Conservation (phyloP, 208 protist genomes). For the Borovskyia barvae region DNA sequence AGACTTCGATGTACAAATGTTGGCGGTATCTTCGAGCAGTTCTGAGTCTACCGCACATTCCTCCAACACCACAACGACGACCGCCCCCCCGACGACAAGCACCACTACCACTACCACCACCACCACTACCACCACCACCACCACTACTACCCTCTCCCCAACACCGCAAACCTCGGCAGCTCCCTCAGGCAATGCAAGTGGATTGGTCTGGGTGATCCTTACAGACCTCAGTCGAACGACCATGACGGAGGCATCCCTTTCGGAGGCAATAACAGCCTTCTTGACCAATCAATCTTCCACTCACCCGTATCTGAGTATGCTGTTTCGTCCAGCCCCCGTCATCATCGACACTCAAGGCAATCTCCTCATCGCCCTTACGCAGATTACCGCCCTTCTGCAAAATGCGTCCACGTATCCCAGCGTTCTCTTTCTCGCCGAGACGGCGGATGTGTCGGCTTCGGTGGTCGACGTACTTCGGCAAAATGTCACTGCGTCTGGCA, state of each 20-base stretch:
- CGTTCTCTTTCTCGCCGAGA: slow-evolving; percentile 74
- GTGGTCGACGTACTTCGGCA: slow-evolving; percentile 61
- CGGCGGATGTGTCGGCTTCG: slow-evolving; percentile 53
- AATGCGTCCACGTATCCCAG: slow-evolving; percentile 34
- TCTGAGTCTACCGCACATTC: too few species aligned
- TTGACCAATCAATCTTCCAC: slow-evolving; percentile 12
- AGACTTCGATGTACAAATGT: too few species aligned
- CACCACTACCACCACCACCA: not conserved
- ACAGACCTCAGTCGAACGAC: slow-evolving; percentile 46
- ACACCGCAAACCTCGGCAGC: too few species aligned
- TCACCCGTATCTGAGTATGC: slow-evolving; percentile 6
- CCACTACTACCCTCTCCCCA: too few species aligned
- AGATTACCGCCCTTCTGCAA: slow-evolving; percentile 40
- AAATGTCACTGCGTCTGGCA: slow-evolving; percentile 31
- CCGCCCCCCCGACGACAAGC: not conserved
- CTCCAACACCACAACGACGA: too few species aligned
- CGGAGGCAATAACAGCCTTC: slow-evolving; percentile 29
- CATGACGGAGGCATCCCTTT: slow-evolving; percentile 31
- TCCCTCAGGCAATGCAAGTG: slow-evolving; percentile 2
- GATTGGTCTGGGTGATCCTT: slow-evolving; percentile 49
- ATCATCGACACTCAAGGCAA: slow-evolving; percentile 63
- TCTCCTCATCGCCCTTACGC: slow-evolving; percentile 50
- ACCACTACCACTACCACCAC: not conserved
- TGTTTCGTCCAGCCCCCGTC: slow-evolving; percentile 34
- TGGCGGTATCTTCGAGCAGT: too few species aligned